A percentile compares a stretch with the other conserved stretches of the same genome.
Conservation (phyloP, 495 filamentous ascomycete genomes). For the Penicillium canariense region DNA sequence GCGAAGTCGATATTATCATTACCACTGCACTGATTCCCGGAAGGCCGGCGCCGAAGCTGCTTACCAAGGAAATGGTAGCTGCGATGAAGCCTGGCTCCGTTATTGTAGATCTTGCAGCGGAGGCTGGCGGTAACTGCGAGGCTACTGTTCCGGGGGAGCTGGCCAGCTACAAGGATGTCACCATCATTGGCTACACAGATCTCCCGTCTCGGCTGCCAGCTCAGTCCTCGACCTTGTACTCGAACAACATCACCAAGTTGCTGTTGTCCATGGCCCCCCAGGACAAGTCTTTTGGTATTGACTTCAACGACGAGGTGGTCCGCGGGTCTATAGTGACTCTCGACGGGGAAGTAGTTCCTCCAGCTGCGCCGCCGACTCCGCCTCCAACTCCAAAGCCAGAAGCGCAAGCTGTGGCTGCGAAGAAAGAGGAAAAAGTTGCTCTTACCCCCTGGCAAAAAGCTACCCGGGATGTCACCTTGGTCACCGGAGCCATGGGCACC, state of each 20-base stretch:
- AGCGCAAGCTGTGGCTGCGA: constrained; percentile 40
- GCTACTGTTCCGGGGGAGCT: constrained; percentile 68
- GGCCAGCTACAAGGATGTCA: constrained; percentile 67
- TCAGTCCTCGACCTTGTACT: constrained; percentile 78
- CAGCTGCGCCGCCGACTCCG: constrained; percentile 67
- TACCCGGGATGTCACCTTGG: constrained; percentile 62
- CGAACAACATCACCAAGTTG: constrained; percentile 83
- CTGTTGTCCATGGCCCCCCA: constrained; percentile 73
- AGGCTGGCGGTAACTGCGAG: constrained; percentile 79
- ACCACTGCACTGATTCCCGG: constrained; percentile 82
- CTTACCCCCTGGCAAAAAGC: constrained; percentile 76
- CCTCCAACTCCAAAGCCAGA: constrained; percentile 59
- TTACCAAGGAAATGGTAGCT: constrained; percentile 73
- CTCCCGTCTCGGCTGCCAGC: constrained; percentile 76
- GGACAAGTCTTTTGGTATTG: constrained; percentile 70
- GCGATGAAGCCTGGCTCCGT: constrained; percentile 81
- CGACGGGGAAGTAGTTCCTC: constrained; percentile 68
- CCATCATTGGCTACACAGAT: constrained; percentile 82
- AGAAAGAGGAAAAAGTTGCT: constrained; percentile 57
- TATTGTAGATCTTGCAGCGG: constrained; percentile 76
- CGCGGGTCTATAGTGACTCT: constrained; percentile 74
- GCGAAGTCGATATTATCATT: constrained; percentile 83
- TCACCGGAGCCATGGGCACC: constrained; percentile 71
- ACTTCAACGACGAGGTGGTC: constrained; percentile 75
- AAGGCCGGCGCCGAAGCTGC: constrained; percentile 69